phyloP scores from a whole-genome alignment of 2,329 filamentous ascomycete species.

The Fusarium hostae region DNA sequence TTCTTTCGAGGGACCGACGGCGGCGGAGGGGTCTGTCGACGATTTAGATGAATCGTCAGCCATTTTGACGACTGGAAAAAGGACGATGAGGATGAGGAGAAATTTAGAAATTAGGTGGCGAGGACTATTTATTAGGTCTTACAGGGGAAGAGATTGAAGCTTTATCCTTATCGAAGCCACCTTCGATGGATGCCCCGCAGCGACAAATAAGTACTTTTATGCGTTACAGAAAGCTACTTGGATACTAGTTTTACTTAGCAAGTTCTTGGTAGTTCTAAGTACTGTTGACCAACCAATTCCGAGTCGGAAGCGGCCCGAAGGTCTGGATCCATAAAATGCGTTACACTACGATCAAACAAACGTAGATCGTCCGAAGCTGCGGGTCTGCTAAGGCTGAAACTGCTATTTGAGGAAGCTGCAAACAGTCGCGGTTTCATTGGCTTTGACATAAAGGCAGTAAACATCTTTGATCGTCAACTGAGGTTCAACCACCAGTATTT shows the following conservation, averaged over 20 bases:
- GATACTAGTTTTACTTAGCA: too few species aligned
- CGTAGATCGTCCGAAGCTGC: background rate
- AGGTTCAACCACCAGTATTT: accelerated
- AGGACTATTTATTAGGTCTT: background rate
- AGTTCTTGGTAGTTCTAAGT: background rate
- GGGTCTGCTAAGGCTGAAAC: slow-evolving; percentile 1
- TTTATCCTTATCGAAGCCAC: background rate
- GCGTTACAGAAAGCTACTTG: too few species aligned
- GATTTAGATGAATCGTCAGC: slow-evolving; percentile 6
- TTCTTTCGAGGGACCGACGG: background rate
- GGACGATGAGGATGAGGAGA: background rate
- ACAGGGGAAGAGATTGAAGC: background rate
- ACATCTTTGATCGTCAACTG: background rate
- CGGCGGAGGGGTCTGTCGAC: slow-evolving; percentile 2
- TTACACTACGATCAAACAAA: slow-evolving; percentile 3
- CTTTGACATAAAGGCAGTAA: too few species aligned
- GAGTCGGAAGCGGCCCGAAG: background rate
- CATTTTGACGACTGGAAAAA: background rate
- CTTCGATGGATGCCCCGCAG: background rate
- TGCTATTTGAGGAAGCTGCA: background rate
- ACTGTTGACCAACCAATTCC: background rate
- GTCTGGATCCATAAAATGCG: background rate
- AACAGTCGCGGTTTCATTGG: background rate
- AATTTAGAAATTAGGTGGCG: background rate
- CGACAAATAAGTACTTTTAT: background rate